Evolutionary conservation across 441 rosid genomes (phyloP).

Genomic region (Geranium incanum): DNA sequence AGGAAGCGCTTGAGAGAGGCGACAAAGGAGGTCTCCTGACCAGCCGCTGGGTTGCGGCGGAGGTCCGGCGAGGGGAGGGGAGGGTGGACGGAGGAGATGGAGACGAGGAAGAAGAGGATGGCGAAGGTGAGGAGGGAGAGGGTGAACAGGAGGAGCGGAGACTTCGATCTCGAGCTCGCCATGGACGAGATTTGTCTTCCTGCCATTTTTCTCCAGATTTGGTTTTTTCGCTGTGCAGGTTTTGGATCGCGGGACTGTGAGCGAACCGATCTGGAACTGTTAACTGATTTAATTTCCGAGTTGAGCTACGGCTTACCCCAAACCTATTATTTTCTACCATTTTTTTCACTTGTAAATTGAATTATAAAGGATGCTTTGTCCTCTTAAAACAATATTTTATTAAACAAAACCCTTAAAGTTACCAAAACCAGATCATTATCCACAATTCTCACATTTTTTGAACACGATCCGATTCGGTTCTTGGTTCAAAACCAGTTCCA

Average conservation of each 20-base stretch:
- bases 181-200: background rate
- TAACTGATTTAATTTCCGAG: no score
- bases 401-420: no score
- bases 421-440: no score
- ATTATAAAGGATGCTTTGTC: no score
- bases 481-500: no score
- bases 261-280: background rate
- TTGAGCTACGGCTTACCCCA: no score
- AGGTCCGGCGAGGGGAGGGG: background rate
- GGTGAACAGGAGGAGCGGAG: conserved; percentile 33
- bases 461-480: no score
- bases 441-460: no score
- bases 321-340: no score
- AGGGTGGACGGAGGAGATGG: conserved; percentile 19
- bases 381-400: no score
- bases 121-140: conserved; percentile 32
- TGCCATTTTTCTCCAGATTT: background rate
- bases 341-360: no score
- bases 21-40: conserved; percentile 58
- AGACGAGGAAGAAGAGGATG: conserved; percentile 28
- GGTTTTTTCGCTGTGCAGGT: background rate
- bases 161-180: conserved; percentile 31
- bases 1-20: conserved; percentile 60
- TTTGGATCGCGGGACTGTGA: background rate
- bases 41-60: background rate